Percentiles rank a stretch among this genome's conserved stretches.
Conservation (phyloP, 257 asterid species). For the Leonotis leonurus region DNA sequence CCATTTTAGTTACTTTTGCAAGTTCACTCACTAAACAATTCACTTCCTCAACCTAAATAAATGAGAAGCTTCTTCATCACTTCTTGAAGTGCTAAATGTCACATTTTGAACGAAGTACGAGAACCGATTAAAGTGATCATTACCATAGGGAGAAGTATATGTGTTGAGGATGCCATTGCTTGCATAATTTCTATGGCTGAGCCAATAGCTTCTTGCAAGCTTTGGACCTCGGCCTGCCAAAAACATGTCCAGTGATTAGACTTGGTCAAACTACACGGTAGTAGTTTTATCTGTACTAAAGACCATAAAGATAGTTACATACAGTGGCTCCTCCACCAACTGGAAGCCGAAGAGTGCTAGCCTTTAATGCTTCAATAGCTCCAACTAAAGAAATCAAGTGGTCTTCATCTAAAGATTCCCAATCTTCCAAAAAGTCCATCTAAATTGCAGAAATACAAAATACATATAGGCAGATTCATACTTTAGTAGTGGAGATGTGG, state of each 20-base stretch:
- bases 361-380: conserved; percentile 82
- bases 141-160: conserved; percentile 59
- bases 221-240: conserved; percentile 54
- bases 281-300: background rate
- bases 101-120: background rate
- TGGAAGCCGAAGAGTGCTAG: conserved; percentile 93
- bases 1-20: conserved; percentile 57
- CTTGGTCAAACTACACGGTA: background rate
- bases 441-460: conserved; percentile 21
- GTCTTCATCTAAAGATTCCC: conserved; percentile 70
- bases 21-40: conserved; percentile 59
- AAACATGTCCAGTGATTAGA: background rate
- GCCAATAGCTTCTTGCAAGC: conserved; percentile 76
- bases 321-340: conserved; percentile 75
- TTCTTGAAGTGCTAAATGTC: background rate
- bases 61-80: background rate
- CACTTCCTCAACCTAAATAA: conserved; percentile 65
- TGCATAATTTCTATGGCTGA: conserved; percentile 78
- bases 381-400: conserved; percentile 65
- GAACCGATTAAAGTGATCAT: conserved; percentile 21
- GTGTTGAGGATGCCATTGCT: conserved; percentile 50
- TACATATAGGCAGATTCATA: too few species aligned
- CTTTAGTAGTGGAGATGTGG: too few species aligned
- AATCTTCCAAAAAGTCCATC: conserved; percentile 59
- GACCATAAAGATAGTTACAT: conserved; percentile 17